Base-by-base conservation (phyloP, 1,139 yeast genomes). In the Saccharomyces hybrid region DNA sequence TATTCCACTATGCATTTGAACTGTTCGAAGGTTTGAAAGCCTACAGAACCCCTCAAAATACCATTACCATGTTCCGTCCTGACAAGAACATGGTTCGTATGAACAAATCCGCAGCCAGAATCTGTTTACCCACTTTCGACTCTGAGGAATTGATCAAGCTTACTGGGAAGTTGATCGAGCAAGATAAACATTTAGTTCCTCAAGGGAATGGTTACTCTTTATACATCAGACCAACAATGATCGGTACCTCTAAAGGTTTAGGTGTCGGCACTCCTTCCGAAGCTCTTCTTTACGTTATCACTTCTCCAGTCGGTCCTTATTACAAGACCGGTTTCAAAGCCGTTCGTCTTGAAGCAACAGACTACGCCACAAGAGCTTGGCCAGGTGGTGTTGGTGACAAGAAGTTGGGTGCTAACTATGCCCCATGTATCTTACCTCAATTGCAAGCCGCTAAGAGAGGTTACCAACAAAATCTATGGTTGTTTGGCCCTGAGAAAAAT, bases 361-460 rank as follows among this genome's bases (percentile, higher is more conserved):
- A 88, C 69, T 83, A 87, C 64, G 95, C 95, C 51, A 91, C 90
- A 28, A 85, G 98, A 76, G 97, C 98, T n/a, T 91, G 97, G 97
- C 97, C 97, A 66, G 96, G 96, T 67, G 98, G 97, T 70, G 90
- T 84, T 61, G 98, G 98, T 73, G 84, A 89, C 78, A 84, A 82
- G 74, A 91, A 91, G 76, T 82, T 91, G 65, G 98, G 98, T 72
- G 97, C 96, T 58, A 91, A 91, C 77, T 91, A 91, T 70, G 97
- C 97, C 47, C 96, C 97, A 55, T 87, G 96, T 71, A 82, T 90
- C 67, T 78, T 81, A 67, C 97, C 97, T 28, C 96, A 88, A 75
- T 75, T 81, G 63, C 82, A 84, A 73, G 97, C 98, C 53, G 96
- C 96, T 53, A 67, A 77, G 47, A 81, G 87, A 69, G 98, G 98